Percentiles rank a stretch among this genome's conserved stretches.
Conservation (phyloP, 495 filamentous ascomycete species). For the Hyphodiscus hymeniophilus region DNA sequence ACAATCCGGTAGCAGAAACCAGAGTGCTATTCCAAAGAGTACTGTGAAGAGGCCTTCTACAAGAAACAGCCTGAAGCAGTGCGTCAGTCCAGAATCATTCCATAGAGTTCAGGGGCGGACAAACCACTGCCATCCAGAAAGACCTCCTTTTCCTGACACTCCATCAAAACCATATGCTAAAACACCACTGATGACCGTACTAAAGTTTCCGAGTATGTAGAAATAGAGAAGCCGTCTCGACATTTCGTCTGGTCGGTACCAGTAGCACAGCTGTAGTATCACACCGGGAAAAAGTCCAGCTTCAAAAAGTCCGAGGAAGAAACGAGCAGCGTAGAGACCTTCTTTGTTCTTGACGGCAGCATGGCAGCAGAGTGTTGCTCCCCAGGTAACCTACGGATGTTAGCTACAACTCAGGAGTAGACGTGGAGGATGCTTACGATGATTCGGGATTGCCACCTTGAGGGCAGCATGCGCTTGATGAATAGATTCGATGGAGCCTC, state of each 20-base stretch:
- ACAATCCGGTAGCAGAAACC: constrained; percentile 58
- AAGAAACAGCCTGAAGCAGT: constrained; percentile 3
- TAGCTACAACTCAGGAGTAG: not conserved
- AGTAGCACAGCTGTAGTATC: constrained; percentile 64
- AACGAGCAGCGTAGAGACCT: constrained; percentile 49
- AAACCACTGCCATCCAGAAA: constrained; percentile 47
- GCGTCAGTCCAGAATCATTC: not conserved
- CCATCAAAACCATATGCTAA: constrained; percentile 44
- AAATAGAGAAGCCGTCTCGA: constrained; percentile 50
- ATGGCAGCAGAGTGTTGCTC: constrained; percentile 52
- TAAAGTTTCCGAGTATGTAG: constrained; percentile 42
- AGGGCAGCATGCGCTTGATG: constrained; percentile 9
- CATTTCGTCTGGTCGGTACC: constrained; percentile 50
- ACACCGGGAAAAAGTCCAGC: constrained; percentile 68
- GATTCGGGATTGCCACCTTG: constrained; percentile 7
- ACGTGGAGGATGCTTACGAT: constrained; percentile 13
- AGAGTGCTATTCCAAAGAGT: constrained; percentile 50
- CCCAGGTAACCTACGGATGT: constrained; percentile 24
- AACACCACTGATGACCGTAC: constrained; percentile 28
- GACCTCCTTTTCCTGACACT: constrained; percentile 24
- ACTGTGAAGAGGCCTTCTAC: constrained; percentile 27
- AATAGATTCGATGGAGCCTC: constrained; percentile 53
- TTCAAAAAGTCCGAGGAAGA: constrained; percentile 61
- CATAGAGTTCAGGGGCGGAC: constrained; percentile 16
- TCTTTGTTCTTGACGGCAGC: constrained; percentile 55